Base-by-base conservation (phyloP, 2,329 filamentous ascomycete species). In the Ophiostoma australiae region DNA sequence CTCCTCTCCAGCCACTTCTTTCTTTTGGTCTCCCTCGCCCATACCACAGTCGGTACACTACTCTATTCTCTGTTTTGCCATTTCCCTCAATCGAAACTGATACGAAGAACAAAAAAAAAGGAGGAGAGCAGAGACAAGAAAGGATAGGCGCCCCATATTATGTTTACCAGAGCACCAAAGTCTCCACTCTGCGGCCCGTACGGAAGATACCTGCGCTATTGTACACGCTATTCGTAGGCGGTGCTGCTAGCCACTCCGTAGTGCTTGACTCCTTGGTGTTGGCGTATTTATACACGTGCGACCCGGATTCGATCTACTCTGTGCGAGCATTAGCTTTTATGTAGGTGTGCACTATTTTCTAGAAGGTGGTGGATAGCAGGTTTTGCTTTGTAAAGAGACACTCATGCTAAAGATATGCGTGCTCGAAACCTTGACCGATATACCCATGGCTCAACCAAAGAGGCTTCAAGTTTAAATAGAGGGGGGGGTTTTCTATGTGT, bases 141-240 rank as follows among this genome's bases (percentile, higher is more conserved):
- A 52, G 11, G 52, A 58, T 58, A 58, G 52, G 23, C 52, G 58
- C 58, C 58, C 27, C 27, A 33, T 63, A 39, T 65, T 66, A 33
- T 39, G 61, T 66, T 35, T 39, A 33, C 61, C 61, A 66, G 31
- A 66, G 31, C 35, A 37, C 35, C 33, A 13, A n/a, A 5, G 11
- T 66, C 33, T 39, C 61, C 61, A 66, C 61, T 66, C n/a, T 39
- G 6, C 61, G 61, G 61, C 61, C 61, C 61, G 61, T 39, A 39
- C 61, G 61, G 61, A 66, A 66, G 61, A 39, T 66, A 66, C 61
- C 61, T 66, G 33, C 61, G 61, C 58, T 65, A 65, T 65, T 33
- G 58, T 35, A 23, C 2, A 63, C 58, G 58, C 27, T 63, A 23
- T 37, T 39, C 6, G 31, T 65, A 66, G 61, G 15, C 23, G 27